phyloP scores from a whole-genome alignment of 73 alveolate genomes.

The Stentor coeruleus region DNA sequence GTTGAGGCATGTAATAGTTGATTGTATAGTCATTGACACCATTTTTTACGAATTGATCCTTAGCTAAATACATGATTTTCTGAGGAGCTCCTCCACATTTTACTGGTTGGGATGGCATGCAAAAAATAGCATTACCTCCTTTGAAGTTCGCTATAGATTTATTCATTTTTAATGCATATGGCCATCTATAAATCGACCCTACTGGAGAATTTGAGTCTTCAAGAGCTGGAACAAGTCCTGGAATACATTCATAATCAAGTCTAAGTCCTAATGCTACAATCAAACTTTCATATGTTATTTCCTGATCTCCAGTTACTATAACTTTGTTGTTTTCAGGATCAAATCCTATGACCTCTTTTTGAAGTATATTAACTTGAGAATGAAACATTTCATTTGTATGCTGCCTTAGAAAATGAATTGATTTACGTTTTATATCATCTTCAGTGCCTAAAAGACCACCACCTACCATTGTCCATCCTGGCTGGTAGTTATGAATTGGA shows the following conservation, averaged over 20 bases:
- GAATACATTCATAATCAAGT: conserved; percentile 34
- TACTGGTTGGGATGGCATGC: conserved; percentile 74
- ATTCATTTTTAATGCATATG: conserved; percentile 61
- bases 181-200: conserved; percentile 59
- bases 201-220: conserved; percentile 84
- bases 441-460: conserved; percentile 74
- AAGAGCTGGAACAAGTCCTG: conserved; percentile 63
- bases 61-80: conserved; percentile 52
- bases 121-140: conserved; percentile 76
- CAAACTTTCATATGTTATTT: conserved; percentile 60
- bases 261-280: conserved; percentile 64
- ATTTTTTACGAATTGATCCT: conserved; percentile 48
- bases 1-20: conserved; percentile 59
- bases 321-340: conserved; percentile 54
- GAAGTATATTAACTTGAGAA: conserved; percentile 20
- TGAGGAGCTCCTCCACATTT: conserved; percentile 93
- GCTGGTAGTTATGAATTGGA: conserved; percentile 69
- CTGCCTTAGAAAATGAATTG: neutral
- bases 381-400: conserved; percentile 15
- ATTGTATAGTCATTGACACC: too few species aligned
- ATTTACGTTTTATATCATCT: conserved; percentile 6
- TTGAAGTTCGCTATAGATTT: conserved; percentile 45
- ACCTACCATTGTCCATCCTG: conserved; percentile 73
- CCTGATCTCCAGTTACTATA: conserved; percentile 36
- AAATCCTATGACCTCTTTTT: conserved; percentile 42